Conservation (phyloP, 2,329 filamentous ascomycete genomes). For the Ascochyta pisi region DNA sequence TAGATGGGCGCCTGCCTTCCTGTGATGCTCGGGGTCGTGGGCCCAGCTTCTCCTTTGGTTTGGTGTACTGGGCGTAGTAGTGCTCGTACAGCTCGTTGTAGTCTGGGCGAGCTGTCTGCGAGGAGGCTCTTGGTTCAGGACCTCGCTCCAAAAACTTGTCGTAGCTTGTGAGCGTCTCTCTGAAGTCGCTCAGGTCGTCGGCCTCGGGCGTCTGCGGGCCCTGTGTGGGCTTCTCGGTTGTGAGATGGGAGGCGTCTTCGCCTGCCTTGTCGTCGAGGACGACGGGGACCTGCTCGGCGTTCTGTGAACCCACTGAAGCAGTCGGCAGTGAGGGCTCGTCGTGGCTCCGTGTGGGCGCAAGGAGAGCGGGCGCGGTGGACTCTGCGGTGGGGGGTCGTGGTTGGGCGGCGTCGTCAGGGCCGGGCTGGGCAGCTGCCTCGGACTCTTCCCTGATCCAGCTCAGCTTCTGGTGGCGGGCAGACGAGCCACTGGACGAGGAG, state of each 20-base stretch:
- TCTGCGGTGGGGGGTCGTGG: conserved; percentile 32
- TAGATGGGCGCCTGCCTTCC: conserved; percentile 68
- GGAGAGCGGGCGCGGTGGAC: conserved; percentile 33
- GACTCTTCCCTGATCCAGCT: conserved; percentile 95
- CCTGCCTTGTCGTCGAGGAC: conserved; percentile 7
- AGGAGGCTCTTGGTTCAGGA: conserved; percentile 54
- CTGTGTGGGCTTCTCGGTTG: conserved; percentile 32
- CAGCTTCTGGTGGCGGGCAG: conserved; percentile 75
- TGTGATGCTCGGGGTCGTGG: conserved; percentile 84
- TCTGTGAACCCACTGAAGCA: conserved; percentile 21
- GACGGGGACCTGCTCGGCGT: conserved; percentile 25
- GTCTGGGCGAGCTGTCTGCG: conserved; percentile 50
- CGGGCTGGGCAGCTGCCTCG: conserved; percentile 67
- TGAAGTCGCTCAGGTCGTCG: conserved; percentile 28
- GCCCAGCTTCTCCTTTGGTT: conserved; percentile 86
- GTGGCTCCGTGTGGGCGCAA: conserved; percentile 23
- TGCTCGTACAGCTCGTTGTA: conserved; percentile 53
- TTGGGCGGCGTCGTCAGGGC: conserved; percentile 23
- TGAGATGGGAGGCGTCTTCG: conserved; percentile 26
- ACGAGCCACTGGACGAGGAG: conserved; percentile 82
- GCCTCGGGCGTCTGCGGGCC: conserved; percentile 26
- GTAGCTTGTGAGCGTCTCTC: conserved; percentile 42
- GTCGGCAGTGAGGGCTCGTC: conserved; percentile 18
- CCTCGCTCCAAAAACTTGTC: conserved; percentile 44
- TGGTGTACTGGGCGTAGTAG: conserved; percentile 63